phyloP scores from a whole-genome alignment of 768 basidiomycete species.

The Mycena rosella region DNA sequence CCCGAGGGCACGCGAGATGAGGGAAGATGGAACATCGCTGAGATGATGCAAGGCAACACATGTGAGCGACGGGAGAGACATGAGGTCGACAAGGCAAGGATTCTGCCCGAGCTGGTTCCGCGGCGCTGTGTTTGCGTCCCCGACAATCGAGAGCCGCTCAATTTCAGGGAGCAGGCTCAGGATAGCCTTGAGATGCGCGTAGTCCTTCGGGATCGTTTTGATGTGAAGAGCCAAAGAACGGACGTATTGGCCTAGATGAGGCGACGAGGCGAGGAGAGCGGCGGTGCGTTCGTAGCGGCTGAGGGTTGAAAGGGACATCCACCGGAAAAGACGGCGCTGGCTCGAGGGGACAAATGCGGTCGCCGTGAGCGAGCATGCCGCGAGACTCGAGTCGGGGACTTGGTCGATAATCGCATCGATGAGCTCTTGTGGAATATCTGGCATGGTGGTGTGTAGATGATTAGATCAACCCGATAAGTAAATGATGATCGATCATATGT shows the following conservation, averaged over 20 bases:
- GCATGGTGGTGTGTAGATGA: neutral
- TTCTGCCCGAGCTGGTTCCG: conserved; percentile 10
- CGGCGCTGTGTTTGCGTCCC: neutral
- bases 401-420: conserved; percentile 8
- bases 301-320: neutral
- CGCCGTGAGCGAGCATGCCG: neutral
- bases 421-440: conserved; percentile 1
- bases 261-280: neutral
- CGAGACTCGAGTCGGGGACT: neutral
- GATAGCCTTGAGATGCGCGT: neutral
- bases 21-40: neutral
- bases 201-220: neutral
- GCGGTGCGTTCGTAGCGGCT: neutral
- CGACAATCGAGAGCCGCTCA: no score
- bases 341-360: neutral
- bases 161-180: neutral
- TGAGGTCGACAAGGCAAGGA: conserved; percentile 5
- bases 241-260: neutral
- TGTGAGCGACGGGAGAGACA: neutral
- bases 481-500: no score
- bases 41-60: neutral
- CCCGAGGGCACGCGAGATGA: neutral
- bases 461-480: no score
- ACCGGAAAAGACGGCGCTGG: neutral
- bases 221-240: neutral